Conservation (phyloP, 2,329 filamentous ascomycete genomes). For the Rhexocercosporidium sp. region DNA sequence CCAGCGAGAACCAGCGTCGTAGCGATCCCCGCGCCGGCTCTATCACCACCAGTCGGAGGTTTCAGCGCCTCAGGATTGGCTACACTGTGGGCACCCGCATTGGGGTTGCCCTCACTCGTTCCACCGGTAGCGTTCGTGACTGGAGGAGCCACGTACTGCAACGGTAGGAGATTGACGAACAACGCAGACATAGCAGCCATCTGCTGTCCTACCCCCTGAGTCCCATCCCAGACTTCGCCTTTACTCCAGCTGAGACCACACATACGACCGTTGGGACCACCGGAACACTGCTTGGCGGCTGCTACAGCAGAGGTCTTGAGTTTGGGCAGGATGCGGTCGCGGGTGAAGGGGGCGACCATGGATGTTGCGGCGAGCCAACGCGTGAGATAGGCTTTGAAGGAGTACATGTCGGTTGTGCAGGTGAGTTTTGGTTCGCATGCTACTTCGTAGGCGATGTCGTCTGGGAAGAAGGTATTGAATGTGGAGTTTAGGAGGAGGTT, state of each 20-base stretch:
- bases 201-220: constrained; percentile 61
- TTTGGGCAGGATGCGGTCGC: constrained; percentile 56
- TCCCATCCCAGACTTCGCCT: constrained; percentile 48
- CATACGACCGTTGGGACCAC: constrained; percentile 62
- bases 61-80: constrained; percentile 25
- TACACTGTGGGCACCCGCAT: constrained; percentile 34
- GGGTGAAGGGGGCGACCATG: constrained; percentile 64
- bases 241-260: constrained; percentile 67
- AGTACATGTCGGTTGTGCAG: constrained; percentile 67
- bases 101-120: constrained; percentile 37
- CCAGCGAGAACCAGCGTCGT: constrained; percentile 44
- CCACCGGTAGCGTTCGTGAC: constrained; percentile 46
- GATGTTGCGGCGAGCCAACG: constrained; percentile 64
- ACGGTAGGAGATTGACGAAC: constrained; percentile 47
- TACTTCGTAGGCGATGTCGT: constrained; percentile 63
- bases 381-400: constrained; percentile 69
- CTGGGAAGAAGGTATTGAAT: constrained; percentile 46
- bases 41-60: constrained; percentile 46
- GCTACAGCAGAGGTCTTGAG: constrained; percentile 59
- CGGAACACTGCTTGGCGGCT: constrained; percentile 63
- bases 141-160: constrained; percentile 40
- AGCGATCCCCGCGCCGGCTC: constrained; percentile 49
- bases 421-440: constrained; percentile 59
- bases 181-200: constrained; percentile 69
- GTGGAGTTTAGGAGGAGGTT: constrained; percentile 43